Base-by-base conservation (phyloP, 1,284 basidiomycete species). In the Binderoboletus segoi region DNA sequence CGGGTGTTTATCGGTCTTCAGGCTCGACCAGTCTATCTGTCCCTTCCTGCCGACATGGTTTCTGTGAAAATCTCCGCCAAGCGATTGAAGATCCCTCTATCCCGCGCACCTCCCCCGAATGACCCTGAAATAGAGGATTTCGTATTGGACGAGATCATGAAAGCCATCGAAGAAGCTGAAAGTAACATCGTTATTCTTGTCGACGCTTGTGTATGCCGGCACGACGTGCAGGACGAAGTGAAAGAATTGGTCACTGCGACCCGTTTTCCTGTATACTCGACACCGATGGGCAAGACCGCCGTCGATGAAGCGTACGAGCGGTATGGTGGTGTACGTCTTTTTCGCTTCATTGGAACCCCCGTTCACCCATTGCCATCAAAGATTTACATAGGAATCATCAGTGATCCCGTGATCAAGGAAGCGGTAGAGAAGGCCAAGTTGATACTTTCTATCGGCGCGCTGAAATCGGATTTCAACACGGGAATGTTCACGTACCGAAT, bases 391-490 rank as follows among this genome's bases (percentile, higher is more conserved):
- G 94, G 94, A 3, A 83, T 83, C 5, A 84, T 94, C 66, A 89
- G 84, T n/a, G 79, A 85, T 48, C 85, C 87, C 0, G 78, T 77
- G 18, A 81, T 96, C 63, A 87, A 86, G 70, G 81, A 90, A 52
- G 85, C 83, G 58, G 87, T 97, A 35, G 94, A 98, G 73, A 77
- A 72, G 2, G 87, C 94, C 12, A 94, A 93, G 67, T 80, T 98
- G 50, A 87, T 96, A 56, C 75, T 98, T 32, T 91, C 89, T 38
- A 79, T 97, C 58, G 96, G 96, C 21, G 77, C 80, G 1, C 76
- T 97, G 48, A 87, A 87, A 75, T 88, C 83, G 57, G 96, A 98
- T 72, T 97, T 96, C 80, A 98, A 98, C 71, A 91, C 89, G 18
- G 93, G 91, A 45, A 88, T 88, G 73, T 93, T 91, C 70, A 88